These are phyloP conservation scores for Fusarium transvaalense DNA, from an alignment of 2,329 filamentous ascomycete species.

Conservation along the genomic window DNA sequence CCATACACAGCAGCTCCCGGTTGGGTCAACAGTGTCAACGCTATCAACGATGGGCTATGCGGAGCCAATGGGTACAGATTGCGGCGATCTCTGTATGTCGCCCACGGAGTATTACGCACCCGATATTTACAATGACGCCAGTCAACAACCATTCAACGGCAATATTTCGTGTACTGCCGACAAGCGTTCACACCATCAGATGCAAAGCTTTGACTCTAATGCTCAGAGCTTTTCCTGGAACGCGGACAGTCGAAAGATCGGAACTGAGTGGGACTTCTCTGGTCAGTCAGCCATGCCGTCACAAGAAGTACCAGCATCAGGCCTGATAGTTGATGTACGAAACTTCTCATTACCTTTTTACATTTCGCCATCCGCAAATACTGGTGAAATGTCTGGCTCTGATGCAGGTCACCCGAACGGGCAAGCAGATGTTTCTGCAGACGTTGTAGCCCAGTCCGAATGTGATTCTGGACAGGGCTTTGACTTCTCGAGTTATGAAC, in stretches of 20 bases:
- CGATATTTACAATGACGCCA: fast-evolving
- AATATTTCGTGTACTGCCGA: fast-evolving
- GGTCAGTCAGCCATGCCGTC: fast-evolving
- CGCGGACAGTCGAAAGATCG: fast-evolving
- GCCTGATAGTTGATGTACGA: background rate
- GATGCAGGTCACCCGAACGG: fast-evolving
- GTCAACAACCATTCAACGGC: too few relatives aligned
- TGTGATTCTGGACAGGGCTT: fast-evolving
- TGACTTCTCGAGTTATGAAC: fast-evolving
- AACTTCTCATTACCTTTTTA: background rate
- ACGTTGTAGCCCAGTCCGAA: too few relatives aligned
- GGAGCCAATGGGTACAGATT: background rate
- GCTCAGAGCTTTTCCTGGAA: fast-evolving
- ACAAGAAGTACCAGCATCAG: background rate
- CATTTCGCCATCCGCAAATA: fast-evolving
- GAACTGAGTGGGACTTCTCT: background rate
- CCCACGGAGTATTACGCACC: background rate
- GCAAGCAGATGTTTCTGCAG: fast-evolving
- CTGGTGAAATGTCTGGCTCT: fast-evolving
- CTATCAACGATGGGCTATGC: fast-evolving
- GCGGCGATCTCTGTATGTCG: background rate
- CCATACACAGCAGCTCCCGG: background rate
- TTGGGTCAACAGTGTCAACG: fast-evolving
- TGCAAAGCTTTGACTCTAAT: fast-evolving
- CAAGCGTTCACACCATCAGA: fast-evolving